Evolutionary conservation across 2,329 filamentous ascomycete species (phyloP).

Genomic region (Claviceps maximensis): DNA sequence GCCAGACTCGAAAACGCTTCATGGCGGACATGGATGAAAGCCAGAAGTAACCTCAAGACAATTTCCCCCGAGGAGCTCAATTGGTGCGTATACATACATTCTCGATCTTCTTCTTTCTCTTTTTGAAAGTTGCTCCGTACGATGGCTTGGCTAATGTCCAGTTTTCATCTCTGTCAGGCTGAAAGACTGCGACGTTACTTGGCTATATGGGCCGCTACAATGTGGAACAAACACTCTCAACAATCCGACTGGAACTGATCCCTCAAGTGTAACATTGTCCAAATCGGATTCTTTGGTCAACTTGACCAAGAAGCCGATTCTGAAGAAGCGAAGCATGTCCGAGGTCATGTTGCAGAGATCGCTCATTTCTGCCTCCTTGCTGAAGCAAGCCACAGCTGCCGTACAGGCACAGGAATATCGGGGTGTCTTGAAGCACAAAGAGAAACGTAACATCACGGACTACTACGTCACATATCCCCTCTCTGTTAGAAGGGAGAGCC

Average conservation of each 20-base stretch:
- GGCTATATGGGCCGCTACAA: slow-evolving; percentile 90
- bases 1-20: slow-evolving; percentile 86
- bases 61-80: slow-evolving; percentile 86
- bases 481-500: slow-evolving; percentile 45
- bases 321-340: slow-evolving; percentile 94
- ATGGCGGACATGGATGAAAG: slow-evolving; percentile 93
- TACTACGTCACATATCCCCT: slow-evolving; percentile 55
- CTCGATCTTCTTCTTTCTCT: not conserved
- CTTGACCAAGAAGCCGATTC: slow-evolving; percentile 65
- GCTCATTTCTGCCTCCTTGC: slow-evolving; percentile 71
- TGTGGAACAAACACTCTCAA: slow-evolving; percentile 48
- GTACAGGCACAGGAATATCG: slow-evolving; percentile 67
- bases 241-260: slow-evolving; percentile 28
- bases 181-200: slow-evolving; percentile 94
- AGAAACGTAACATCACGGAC: slow-evolving; percentile 52
- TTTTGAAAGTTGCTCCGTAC: no score
- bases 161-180: no score
- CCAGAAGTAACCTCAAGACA: slow-evolving; percentile 74
- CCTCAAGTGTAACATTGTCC: slow-evolving; percentile 31
- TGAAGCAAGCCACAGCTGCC: slow-evolving; percentile 79
- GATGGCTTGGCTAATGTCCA: no score
- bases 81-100: slow-evolving; percentile 48
- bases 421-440: slow-evolving; percentile 36
- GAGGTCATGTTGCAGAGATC: slow-evolving; percentile 89
- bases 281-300: slow-evolving; percentile 53